A percentile compares a stretch with the other conserved stretches of the same genome.
phyloP scores from a whole-genome alignment of 2,329 filamentous ascomycete species.

The Paraconiothyrium brasiliense region DNA sequence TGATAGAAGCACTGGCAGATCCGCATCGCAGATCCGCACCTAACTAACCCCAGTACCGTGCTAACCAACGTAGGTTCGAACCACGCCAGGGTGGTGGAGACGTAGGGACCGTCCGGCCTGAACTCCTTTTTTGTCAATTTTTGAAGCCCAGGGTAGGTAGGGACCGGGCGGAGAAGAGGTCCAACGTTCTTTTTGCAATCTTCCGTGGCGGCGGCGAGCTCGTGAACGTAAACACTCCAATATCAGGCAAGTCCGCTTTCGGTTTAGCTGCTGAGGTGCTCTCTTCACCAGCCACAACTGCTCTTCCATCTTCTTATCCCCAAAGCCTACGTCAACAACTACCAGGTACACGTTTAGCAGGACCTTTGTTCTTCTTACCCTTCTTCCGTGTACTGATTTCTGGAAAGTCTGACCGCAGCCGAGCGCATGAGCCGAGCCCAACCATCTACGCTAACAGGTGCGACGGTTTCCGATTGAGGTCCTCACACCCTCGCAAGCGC shows the following conservation, averaged over 20 bases:
- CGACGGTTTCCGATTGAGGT: not conserved
- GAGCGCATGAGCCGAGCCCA: not conserved
- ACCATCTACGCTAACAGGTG: not conserved
- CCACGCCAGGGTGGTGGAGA: not conserved
- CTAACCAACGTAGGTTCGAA: constrained; percentile 9
- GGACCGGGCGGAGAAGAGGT: not conserved
- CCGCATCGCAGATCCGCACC: constrained; percentile 5
- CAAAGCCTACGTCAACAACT: not conserved
- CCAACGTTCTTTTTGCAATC: not conserved
- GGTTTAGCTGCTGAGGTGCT: not conserved
- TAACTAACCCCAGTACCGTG: not conserved
- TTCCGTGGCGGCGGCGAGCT: not conserved
- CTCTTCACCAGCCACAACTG: not conserved
- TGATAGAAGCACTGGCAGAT: constrained; percentile 1
- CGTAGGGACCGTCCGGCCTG: not conserved
- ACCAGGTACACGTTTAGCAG: not conserved
- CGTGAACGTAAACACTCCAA: not conserved
- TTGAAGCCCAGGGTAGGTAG: not conserved
- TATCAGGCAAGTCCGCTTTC: not conserved
- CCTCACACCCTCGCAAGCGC: not conserved
- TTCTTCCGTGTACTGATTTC: not conserved
- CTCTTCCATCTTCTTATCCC: not conserved
- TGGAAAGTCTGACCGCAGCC: not conserved
- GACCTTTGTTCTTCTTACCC: not conserved
- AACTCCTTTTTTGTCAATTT: not conserved